Conservation (phyloP, 768 basidiomycete genomes). For the Leccinellum rugosiceps region DNA sequence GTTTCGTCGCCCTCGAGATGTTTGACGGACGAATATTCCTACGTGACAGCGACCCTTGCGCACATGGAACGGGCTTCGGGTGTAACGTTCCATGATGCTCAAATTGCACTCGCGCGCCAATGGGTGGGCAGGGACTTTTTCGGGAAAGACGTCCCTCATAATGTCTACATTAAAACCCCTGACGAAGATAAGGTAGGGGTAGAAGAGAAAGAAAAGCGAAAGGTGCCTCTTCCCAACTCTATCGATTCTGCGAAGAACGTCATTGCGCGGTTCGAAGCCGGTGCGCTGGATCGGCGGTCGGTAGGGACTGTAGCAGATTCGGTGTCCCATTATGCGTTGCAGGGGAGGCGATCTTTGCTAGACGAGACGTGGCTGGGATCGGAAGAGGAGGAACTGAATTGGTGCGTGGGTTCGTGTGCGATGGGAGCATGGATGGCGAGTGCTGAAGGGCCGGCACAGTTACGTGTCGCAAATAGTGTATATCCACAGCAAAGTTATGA, state of each 20-base stretch:
- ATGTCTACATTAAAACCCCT: constrained; percentile 58
- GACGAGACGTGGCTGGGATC: constrained; percentile 85
- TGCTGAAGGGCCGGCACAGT: constrained; percentile 34
- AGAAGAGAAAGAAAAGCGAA: constrained; percentile 57
- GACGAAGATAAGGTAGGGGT: constrained; percentile 48
- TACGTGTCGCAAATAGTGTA: constrained; percentile 81
- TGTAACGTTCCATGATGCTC: constrained; percentile 80
- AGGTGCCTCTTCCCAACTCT: constrained; percentile 62
- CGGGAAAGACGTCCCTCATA: constrained; percentile 36
- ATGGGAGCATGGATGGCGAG: background rate
- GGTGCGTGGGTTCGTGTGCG: constrained; percentile 46
- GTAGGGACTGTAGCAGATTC: constrained; percentile 69
- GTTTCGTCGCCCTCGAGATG: constrained; percentile 13
- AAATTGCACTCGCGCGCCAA: constrained; percentile 76
- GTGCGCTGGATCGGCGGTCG: constrained; percentile 49
- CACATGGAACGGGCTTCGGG: constrained; percentile 73
- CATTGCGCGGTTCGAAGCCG: constrained; percentile 68
- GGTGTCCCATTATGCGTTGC: constrained; percentile 77
- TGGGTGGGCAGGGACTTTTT: constrained; percentile 59
- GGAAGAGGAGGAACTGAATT: constrained; percentile 76
- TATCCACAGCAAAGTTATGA: constrained; percentile 90
- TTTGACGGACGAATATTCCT: constrained; percentile 13
- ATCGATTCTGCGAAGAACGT: constrained; percentile 67
- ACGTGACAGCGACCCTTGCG: constrained; percentile 37
- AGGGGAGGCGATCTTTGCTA: constrained; percentile 55